Evolutionary conservation across 495 filamentous ascomycete genomes (phyloP), one percentile per base, ranked within the genome.

Genomic region (Darksidea phi): DNA sequence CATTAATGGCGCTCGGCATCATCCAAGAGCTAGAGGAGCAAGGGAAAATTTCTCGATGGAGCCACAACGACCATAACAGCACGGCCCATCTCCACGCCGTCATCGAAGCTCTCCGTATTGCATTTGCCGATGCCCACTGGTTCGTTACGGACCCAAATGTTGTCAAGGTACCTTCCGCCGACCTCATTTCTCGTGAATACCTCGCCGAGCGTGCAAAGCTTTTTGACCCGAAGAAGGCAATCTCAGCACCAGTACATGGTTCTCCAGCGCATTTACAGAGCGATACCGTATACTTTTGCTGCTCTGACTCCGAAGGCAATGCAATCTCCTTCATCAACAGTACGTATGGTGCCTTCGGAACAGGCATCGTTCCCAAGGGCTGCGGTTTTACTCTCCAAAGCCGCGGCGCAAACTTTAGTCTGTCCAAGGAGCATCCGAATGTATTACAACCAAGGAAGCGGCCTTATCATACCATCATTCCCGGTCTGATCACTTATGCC

Each of bases 391-490:
- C 89, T 12, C 79, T 98, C 38, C 94, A 98, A 69, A 96, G 95
- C 78, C 90, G 94, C n/a, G 95, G 88, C 38, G 84, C 86, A 34
- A 88, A 89, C 59, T 98, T 98, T 78, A 77, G 76, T 0, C 79
- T 98, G 1, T 69, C 78, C 0, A 64, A 70, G 0, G 74, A 74
- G 13, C 90, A 95, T 69, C 90, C 92, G 1, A 97, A 98, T 66
- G 80, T 76, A 10, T 76, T 93, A 34, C 89, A 82, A 2, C 89
- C 91, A 0, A 71, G 81, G n/a, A 97, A 97, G 76, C 73, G 94
- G 17, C 95, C 94, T 0, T 98, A 97, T 72, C 95, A 97, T 71
- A 98, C 94, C 54, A 97, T 98, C 73, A 98, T 98, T 69, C 92
- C 94, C 0, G 92, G 88, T 0, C 80, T 97, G 72, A 82, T 94